These are phyloP conservation scores for Cryphonectria carpinicola DNA, from an alignment of 2,329 filamentous ascomycete genomes.

Conservation along the genomic window DNA sequence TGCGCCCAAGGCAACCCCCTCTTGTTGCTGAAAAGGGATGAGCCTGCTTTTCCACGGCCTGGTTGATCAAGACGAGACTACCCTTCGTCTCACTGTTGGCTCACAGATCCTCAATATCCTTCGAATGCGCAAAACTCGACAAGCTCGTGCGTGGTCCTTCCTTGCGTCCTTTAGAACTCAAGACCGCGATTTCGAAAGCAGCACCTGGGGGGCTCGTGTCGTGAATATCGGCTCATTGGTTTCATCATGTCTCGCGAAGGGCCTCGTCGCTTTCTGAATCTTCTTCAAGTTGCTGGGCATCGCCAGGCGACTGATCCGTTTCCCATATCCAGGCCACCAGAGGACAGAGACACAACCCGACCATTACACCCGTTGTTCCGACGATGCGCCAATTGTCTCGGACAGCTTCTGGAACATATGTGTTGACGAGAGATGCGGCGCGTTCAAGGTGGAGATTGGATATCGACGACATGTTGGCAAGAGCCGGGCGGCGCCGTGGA, in stretches of 20 bases:
- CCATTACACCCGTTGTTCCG: slow-evolving; percentile 23
- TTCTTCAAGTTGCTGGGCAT: background rate
- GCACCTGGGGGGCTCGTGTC: background rate
- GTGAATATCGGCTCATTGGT: background rate
- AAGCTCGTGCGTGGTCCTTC: background rate
- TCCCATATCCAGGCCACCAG: slow-evolving; percentile 33
- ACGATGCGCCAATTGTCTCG: slow-evolving; percentile 24
- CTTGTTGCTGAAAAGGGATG: background rate
- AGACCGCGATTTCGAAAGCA: background rate
- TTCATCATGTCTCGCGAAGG: background rate
- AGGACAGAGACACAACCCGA: slow-evolving; percentile 19
- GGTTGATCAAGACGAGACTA: background rate
- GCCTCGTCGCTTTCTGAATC: background rate
- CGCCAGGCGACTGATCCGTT: slow-evolving; percentile 38
- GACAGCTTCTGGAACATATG: slow-evolving; percentile 20
- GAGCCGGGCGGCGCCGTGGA: background rate
- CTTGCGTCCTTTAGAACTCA: background rate
- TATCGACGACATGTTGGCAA: background rate
- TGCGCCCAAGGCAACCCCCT: background rate
- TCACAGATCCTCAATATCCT: background rate
- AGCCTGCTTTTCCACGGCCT: background rate
- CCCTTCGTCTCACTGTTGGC: background rate
- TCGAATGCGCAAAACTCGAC: background rate
- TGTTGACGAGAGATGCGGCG: slow-evolving; percentile 14
- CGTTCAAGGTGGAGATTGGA: slow-evolving; percentile 20